Conservation (phyloP, 495 filamentous ascomycete species). For the Hyphodiscus hymeniophilus region DNA sequence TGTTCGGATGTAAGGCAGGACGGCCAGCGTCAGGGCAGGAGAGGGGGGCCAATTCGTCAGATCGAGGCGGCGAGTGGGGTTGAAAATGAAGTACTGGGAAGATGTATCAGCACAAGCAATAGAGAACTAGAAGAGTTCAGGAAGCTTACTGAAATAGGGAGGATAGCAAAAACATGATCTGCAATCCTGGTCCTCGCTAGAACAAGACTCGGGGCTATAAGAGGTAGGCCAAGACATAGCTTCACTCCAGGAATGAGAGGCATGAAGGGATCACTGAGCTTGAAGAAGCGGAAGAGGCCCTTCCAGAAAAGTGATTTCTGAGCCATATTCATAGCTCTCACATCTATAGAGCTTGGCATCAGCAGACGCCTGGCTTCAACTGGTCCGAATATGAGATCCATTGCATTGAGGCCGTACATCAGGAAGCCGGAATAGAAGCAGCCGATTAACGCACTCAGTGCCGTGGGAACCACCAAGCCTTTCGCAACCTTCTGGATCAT, state of each 20-base stretch:
- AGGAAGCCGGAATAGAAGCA: slow-evolving; percentile 40
- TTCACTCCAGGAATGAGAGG: slow-evolving; percentile 25
- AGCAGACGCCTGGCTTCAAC: slow-evolving; percentile 38
- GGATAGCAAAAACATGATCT: slow-evolving; percentile 50
- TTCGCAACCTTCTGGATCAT: slow-evolving; percentile 30
- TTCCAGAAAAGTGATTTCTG: neutral
- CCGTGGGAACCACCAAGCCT: slow-evolving; percentile 8
- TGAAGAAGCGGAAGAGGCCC: slow-evolving; percentile 5
- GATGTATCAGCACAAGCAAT: slow-evolving; percentile 23
- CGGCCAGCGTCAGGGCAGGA: slow-evolving; percentile 51
- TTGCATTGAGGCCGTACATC: slow-evolving; percentile 49
- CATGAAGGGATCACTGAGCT: slow-evolving; percentile 22
- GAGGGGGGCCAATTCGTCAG: slow-evolving; percentile 54
- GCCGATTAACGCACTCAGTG: slow-evolving; percentile 6
- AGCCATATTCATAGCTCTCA: neutral
- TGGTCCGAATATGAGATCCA: slow-evolving; percentile 55
- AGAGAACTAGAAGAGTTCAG: slow-evolving; percentile 43
- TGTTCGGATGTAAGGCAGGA: slow-evolving; percentile 54
- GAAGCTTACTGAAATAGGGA: slow-evolving; percentile 40
- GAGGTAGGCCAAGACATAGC: slow-evolving; percentile 44
- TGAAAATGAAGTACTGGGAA: slow-evolving; percentile 13
- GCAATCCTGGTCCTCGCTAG: slow-evolving; percentile 50
- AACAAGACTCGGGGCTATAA: slow-evolving; percentile 54
- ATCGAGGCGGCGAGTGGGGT: neutral
- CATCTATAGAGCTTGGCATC: neutral